Conservation (phyloP, 495 filamentous ascomycete genomes). For the Cryomyces antarcticus region DNA sequence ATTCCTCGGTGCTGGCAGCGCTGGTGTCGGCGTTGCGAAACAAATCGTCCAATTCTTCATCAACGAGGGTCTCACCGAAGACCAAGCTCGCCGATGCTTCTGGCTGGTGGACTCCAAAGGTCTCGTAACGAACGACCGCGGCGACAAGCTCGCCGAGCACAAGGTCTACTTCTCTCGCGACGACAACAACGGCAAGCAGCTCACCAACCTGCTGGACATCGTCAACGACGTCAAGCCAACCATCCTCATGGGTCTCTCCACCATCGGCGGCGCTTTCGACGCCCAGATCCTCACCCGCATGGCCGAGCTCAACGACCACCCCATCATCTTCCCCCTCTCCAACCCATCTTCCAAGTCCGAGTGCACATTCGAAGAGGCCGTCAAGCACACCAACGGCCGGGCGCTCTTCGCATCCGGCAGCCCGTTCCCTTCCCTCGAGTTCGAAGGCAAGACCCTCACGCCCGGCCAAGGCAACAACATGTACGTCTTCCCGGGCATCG, state of each 20-base stretch:
- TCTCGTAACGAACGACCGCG: conserved; percentile 81
- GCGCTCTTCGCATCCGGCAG: conserved; percentile 89
- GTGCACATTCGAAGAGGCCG: conserved; percentile 84
- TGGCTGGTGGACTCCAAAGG: conserved; percentile 92
- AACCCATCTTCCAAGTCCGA: conserved; percentile 93
- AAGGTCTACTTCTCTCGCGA: conserved; percentile 91
- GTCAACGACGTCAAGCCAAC: conserved; percentile 88
- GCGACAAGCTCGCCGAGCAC: conserved; percentile 86
- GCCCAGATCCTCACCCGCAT: conserved; percentile 68
- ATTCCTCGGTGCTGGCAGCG: conserved; percentile 89
- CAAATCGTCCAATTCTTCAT: conserved; percentile 94
- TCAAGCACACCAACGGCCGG: conserved; percentile 72
- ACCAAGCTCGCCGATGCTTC: conserved; percentile 76
- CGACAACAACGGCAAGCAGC: conserved; percentile 84
- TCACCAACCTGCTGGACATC: conserved; percentile 73
- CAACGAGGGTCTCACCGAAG: conserved; percentile 78
- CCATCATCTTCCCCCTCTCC: conserved; percentile 84
- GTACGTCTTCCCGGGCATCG: conserved; percentile 96
- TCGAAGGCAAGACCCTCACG: conserved; percentile 47
- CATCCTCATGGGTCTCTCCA: conserved; percentile 84
- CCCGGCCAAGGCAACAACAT: conserved; percentile 88
- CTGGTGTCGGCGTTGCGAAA: conserved; percentile 90
- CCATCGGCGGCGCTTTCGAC: conserved; percentile 86
- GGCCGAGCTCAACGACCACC: conserved; percentile 57
- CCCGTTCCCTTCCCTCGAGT: conserved; percentile 61